phyloP scores from a whole-genome alignment of 129 eudicot genomes.

The Escallonia rubra region DNA sequence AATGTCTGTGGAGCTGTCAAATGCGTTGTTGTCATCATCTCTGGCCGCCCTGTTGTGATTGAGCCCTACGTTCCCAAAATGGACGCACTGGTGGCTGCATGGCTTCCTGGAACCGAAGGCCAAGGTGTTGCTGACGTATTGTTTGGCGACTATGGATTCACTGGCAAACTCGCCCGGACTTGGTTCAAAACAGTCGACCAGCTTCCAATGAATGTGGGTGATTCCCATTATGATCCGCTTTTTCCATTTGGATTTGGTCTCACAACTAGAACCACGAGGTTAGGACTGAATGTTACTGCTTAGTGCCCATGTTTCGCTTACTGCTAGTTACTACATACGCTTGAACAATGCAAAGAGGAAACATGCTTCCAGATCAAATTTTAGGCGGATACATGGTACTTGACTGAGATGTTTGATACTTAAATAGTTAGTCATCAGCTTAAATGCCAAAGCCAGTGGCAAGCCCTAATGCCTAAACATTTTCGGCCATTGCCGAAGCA shows the following conservation, averaged over 20 bases:
- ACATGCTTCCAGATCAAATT: too few relatives aligned
- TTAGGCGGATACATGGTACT: too few relatives aligned
- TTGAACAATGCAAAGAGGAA: too few relatives aligned
- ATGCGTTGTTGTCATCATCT: slow-evolving; percentile 58
- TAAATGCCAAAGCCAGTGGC: too few relatives aligned
- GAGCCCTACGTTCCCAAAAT: slow-evolving; percentile 45
- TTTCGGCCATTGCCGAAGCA: too few relatives aligned
- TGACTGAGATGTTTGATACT: too few relatives aligned
- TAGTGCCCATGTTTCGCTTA: too few relatives aligned
- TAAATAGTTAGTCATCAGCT: too few relatives aligned
- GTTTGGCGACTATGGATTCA: slow-evolving; percentile 62
- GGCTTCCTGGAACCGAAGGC: slow-evolving; percentile 76
- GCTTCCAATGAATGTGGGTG: slow-evolving; percentile 78
- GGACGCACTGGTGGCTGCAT: slow-evolving; percentile 73
- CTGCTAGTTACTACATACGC: too few relatives aligned
- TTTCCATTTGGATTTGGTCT: slow-evolving; percentile 69
- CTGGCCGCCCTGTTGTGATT: slow-evolving; percentile 59
- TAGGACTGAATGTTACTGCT: too few relatives aligned
- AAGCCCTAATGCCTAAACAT: too few relatives aligned
- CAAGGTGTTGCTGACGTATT: slow-evolving; percentile 61
- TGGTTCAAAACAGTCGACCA: slow-evolving; percentile 74
- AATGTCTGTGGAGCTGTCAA: slow-evolving; percentile 48
- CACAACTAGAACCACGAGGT: slow-evolving; percentile 29
- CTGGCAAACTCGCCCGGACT: slow-evolving; percentile 62
- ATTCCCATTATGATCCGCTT: slow-evolving; percentile 58